These are phyloP conservation scores for Sporothrix protearum DNA, from an alignment of 2,329 filamentous ascomycete genomes.

Conservation along the genomic window DNA sequence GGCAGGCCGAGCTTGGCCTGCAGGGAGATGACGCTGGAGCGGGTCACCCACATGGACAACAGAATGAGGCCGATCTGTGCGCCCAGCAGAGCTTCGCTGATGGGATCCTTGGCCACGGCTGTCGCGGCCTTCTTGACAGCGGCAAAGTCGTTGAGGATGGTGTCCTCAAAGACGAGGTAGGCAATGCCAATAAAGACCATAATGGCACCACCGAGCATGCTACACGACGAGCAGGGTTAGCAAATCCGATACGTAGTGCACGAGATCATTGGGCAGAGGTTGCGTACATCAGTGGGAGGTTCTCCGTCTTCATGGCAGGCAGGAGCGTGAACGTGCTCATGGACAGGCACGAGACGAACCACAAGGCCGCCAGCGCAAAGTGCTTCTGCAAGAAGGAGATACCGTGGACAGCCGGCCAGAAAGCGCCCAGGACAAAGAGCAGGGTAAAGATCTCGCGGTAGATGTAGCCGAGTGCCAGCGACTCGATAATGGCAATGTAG, in stretches of 20 bases:
- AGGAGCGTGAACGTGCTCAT: slow-evolving; percentile 93
- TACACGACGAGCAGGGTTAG: slow-evolving; percentile 36
- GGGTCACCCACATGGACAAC: slow-evolving; percentile 80
- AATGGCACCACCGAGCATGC: slow-evolving; percentile 67
- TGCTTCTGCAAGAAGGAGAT: slow-evolving; percentile 67
- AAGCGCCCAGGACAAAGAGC: slow-evolving; percentile 69
- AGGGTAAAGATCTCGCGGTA: slow-evolving; percentile 80
- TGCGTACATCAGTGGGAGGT: slow-evolving; percentile 66
- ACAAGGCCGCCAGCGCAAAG: slow-evolving; percentile 60
- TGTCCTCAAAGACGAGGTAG: slow-evolving; percentile 78
- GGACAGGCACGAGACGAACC: slow-evolving; percentile 70
- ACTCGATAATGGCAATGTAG: slow-evolving; percentile 74
- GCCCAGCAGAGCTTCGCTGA: slow-evolving; percentile 61
- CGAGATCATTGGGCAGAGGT: too few species aligned
- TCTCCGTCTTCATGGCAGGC: slow-evolving; percentile 80
- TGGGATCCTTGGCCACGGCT: slow-evolving; percentile 37
- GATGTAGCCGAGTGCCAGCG: slow-evolving; percentile 86
- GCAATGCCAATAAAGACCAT: slow-evolving; percentile 74
- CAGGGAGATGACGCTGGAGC: slow-evolving; percentile 77
- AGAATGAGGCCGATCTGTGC: slow-evolving; percentile 74
- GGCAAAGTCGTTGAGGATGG: slow-evolving; percentile 46
- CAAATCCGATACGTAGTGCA: too few species aligned
- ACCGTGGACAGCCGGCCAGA: slow-evolving; percentile 78
- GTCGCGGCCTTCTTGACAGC: slow-evolving; percentile 29
- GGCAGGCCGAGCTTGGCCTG: slow-evolving; percentile 83